Base-by-base conservation (phyloP, 1,139 yeast species). In the Wickerhamomyces sp. region DNA sequence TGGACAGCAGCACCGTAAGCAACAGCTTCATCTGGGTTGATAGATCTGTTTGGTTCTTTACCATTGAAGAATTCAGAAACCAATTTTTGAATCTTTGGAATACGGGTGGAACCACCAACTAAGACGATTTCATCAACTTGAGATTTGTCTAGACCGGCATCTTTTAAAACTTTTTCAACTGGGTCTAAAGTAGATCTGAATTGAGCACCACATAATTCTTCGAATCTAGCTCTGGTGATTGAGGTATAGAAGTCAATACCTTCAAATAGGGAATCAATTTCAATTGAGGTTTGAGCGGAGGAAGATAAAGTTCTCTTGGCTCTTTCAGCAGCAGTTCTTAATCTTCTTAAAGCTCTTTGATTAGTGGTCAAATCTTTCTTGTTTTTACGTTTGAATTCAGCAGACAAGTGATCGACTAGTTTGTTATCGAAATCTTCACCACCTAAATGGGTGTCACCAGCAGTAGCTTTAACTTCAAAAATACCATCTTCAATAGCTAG, bases 391-490 rank as follows among this genome's bases (percentile, higher is more conserved):
- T 83, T 81, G 80, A 84, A 84, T 66, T 84, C 92, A 57, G 78
- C 76, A 60, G 79, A 80, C 71, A 84, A 83, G 72, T 77, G 84
- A 68, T 71, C 83, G 48, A 84, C 84, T 61, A 84, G 71, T 73
- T 85, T 78, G 74, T 82, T 79, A 68, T 84, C 94, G 66, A 84
- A 83, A 70, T 83, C 94, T 70, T 76, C 80, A 73, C 81, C 81
- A 63, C 68, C 68, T 58, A 64, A 63, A 56, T 64, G 68, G 63
- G 97, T 90, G 73, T 90, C 97, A 87, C 97, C 97, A 66, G 97
- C 96, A 62, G 97, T 90, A 63, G 97, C 92, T 82, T 90, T 90
- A 65, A 90, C 97, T 69, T 92, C 92, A 78, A 90, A 90, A 67
- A 90, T 90, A 81, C 97, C 97, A 68, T 90, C 97, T 67, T 90